phyloP scores from a whole-genome alignment of 1,284 basidiomycete genomes.

The Boletus austroedulis region DNA sequence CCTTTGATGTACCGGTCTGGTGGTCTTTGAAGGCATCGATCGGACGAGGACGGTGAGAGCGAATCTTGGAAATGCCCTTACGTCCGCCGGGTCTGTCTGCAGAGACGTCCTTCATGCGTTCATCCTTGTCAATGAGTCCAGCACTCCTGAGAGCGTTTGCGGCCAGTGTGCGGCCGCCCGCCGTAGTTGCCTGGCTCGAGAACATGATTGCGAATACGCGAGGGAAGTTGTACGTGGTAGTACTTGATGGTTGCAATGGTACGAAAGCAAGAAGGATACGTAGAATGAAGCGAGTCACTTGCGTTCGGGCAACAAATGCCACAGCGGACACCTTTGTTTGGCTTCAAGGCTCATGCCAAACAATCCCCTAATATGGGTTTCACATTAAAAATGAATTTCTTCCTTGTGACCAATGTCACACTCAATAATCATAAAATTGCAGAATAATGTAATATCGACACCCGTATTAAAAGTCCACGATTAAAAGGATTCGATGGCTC shows the following conservation, averaged over 20 bases:
- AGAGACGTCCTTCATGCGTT: constrained; percentile 63
- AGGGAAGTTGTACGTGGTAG: not conserved
- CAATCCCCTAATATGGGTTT: constrained; percentile 7
- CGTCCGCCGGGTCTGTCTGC: constrained; percentile 62
- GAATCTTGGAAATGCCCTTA: constrained; percentile 58
- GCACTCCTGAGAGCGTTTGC: constrained; percentile 59
- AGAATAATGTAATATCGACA: constrained; percentile 19
- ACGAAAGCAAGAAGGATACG: constrained; percentile 22
- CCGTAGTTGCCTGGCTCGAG: constrained; percentile 50
- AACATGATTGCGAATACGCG: constrained; percentile 39
- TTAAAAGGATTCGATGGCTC: constrained; percentile 5
- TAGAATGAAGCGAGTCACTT: constrained; percentile 20
- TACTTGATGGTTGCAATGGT: constrained; percentile 8
- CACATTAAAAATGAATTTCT: not conserved
- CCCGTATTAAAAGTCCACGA: constrained; percentile 1
- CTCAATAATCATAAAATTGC: not conserved
- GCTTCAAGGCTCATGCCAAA: constrained; percentile 28
- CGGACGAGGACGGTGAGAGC: constrained; percentile 56
- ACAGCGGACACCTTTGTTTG: constrained; percentile 19
- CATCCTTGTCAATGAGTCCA: constrained; percentile 70
- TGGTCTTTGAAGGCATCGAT: constrained; percentile 60
- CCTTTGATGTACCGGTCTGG: constrained; percentile 43
- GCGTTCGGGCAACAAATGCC: constrained; percentile 26
- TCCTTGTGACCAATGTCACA: constrained; percentile 26
- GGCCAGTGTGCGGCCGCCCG: constrained; percentile 56